Evolutionary conservation across 2,329 filamentous ascomycete genomes (phyloP).

Genomic region (Cladorrhinum sp.): DNA sequence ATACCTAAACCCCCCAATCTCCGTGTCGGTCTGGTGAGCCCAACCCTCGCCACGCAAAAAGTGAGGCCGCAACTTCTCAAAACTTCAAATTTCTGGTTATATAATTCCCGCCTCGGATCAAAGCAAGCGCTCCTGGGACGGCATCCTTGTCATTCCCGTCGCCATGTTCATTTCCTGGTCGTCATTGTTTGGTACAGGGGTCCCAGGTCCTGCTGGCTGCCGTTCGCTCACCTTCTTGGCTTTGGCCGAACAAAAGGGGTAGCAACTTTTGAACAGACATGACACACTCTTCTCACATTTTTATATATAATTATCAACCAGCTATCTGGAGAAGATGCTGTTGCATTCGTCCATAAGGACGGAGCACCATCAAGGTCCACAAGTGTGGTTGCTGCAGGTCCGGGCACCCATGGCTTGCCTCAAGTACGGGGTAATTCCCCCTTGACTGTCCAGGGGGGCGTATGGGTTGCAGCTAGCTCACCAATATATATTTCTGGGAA

Average conservation of each 20-base stretch:
- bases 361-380: not conserved
- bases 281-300: not conserved
- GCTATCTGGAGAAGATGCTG: not conserved
- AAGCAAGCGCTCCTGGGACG: not conserved
- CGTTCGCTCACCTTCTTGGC: too few species aligned
- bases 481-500: not conserved
- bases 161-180: not conserved
- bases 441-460: not conserved
- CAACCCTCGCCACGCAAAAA: slow-evolving; percentile 9
- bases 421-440: slow-evolving; percentile 1
- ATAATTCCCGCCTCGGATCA: not conserved
- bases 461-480: not conserved
- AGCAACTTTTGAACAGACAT: too few species aligned
- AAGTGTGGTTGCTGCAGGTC: slow-evolving; percentile 4
- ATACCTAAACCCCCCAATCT: not conserved
- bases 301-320: not conserved
- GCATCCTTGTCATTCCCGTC: not conserved
- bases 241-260: too few species aligned
- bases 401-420: slow-evolving; percentile 9
- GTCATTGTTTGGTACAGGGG: not conserved
- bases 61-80: slow-evolving; percentile 16
- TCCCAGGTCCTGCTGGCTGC: not conserved
- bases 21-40: slow-evolving; percentile 7
- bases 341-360: not conserved
- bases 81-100: not conserved